phyloP scores from a whole-genome alignment of 75 land plant genomes.

The Cupressus sempervirens region DNA sequence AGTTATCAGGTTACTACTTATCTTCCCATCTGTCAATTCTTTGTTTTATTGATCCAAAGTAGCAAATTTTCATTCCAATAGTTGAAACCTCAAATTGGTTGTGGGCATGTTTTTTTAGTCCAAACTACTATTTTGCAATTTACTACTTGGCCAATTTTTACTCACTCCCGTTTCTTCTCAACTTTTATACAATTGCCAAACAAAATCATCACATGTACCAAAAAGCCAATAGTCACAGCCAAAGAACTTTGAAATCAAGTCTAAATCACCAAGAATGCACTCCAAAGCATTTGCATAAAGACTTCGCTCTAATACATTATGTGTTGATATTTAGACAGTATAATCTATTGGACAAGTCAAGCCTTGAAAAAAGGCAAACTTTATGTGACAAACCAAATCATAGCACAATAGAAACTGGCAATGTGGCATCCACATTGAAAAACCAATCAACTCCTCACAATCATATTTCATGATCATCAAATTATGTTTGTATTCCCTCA shows the following conservation, averaged over 20 bases:
- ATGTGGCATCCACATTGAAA: neutral
- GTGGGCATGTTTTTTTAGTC: too few relatives aligned
- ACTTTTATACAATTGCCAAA: neutral
- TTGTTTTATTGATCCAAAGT: too few relatives aligned
- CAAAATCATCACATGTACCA: neutral
- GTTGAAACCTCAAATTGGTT: too few relatives aligned
- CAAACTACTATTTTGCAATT: too few relatives aligned
- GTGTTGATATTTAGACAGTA: neutral
- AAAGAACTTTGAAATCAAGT: neutral
- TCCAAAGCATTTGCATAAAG: neutral
- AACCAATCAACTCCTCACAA: neutral
- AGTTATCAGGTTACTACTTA: too few relatives aligned
- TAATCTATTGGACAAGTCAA: neutral
- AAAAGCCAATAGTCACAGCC: neutral
- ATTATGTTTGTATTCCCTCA: neutral
- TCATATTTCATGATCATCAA: neutral
- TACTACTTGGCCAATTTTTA: too few relatives aligned
- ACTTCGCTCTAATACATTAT: neutral
- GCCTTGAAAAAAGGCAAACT: neutral
- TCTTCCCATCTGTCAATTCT: too few relatives aligned
- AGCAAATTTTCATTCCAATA: too few relatives aligned
- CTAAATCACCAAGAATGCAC: neutral
- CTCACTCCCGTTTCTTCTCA: neutral
- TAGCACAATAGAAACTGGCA: neutral
- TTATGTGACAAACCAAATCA: neutral